Percentiles rank a stretch among this genome's conserved stretches.
These are phyloP conservation scores for Chaetomium fimeti DNA, from an alignment of 495 filamentous ascomycete species.

Conservation along the genomic window DNA sequence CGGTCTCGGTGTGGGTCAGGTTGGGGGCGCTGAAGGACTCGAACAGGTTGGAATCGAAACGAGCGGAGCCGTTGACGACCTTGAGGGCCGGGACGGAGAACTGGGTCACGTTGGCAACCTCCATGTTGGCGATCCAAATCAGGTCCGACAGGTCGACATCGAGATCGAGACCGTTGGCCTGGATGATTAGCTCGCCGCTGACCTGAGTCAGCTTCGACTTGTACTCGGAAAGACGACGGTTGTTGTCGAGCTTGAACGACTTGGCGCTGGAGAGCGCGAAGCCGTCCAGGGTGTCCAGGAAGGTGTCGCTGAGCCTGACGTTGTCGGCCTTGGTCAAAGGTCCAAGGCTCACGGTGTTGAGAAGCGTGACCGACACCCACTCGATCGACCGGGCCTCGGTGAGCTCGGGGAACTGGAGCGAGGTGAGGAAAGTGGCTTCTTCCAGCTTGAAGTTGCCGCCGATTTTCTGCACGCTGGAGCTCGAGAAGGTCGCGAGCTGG, in stretches of 20 bases:
- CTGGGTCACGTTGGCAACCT: slow-evolving; percentile 78
- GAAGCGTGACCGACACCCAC: slow-evolving; percentile 69
- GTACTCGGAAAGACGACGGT: slow-evolving; percentile 65
- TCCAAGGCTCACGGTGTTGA: slow-evolving; percentile 66
- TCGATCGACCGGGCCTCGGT: slow-evolving; percentile 60
- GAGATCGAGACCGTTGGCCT: slow-evolving; percentile 61
- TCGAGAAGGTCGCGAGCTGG: slow-evolving; percentile 48
- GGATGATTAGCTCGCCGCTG: slow-evolving; percentile 60
- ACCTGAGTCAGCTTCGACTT: slow-evolving; percentile 71
- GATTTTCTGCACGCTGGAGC: slow-evolving; percentile 47
- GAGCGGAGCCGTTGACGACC: slow-evolving; percentile 72
- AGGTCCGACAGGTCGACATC: slow-evolving; percentile 71
- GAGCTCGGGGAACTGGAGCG: slow-evolving; percentile 62
- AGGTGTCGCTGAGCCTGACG: slow-evolving; percentile 79
- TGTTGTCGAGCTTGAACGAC: slow-evolving; percentile 77
- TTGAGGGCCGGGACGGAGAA: slow-evolving; percentile 75
- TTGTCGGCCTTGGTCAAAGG: slow-evolving; percentile 58
- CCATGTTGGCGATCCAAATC: slow-evolving; percentile 74
- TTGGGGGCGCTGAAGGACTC: slow-evolving; percentile 67
- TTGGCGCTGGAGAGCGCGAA: slow-evolving; percentile 67
- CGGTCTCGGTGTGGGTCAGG: slow-evolving; percentile 65
- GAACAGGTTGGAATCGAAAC: slow-evolving; percentile 81
- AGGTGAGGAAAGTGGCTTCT: slow-evolving; percentile 62
- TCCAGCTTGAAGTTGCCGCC: slow-evolving; percentile 64
- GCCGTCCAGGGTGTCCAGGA: slow-evolving; percentile 68